Evolutionary conservation across 106 monocot species (phyloP).

Genomic region (Platanthera zijinensis): DNA sequence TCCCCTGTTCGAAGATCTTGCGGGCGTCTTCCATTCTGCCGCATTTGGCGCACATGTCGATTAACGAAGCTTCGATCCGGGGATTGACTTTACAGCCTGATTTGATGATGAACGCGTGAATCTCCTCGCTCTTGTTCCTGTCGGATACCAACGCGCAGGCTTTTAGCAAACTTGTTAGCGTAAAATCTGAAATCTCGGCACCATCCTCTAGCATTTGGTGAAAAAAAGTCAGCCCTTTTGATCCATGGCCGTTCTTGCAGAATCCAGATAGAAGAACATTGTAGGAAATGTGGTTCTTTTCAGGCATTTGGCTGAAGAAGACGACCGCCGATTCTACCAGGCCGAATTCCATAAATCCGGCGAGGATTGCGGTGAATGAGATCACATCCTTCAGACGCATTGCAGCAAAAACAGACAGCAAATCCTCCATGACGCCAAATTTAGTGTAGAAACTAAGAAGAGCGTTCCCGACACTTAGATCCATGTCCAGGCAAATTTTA

Average conservation of each 20-base stretch:
- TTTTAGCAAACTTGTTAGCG: slow-evolving; percentile 37
- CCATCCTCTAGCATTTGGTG: slow-evolving; percentile 38
- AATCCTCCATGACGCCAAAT: slow-evolving; percentile 44
- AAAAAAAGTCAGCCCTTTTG: slow-evolving; percentile 46
- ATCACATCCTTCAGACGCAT: slow-evolving; percentile 68
- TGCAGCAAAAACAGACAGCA: slow-evolving; percentile 41
- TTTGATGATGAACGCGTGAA: slow-evolving; percentile 73
- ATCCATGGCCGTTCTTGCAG: slow-evolving; percentile 50
- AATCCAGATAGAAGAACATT: slow-evolving; percentile 75
- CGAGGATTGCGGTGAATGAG: slow-evolving; percentile 70
- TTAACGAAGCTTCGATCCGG: slow-evolving; percentile 58
- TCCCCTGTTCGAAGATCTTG: slow-evolving; percentile 37
- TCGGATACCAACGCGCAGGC: slow-evolving; percentile 45
- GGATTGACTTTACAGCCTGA: slow-evolving; percentile 34
- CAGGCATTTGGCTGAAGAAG: slow-evolving; percentile 52
- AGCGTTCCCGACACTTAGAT: slow-evolving; percentile 63
- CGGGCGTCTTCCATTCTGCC: slow-evolving; percentile 49
- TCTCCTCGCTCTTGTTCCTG: slow-evolving; percentile 41
- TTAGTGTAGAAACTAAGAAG: slow-evolving; percentile 66
- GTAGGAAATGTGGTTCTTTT: slow-evolving; percentile 57
- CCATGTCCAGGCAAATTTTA: slow-evolving; percentile 68
- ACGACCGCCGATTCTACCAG: slow-evolving; percentile 46
- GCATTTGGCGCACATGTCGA: slow-evolving; percentile 78
- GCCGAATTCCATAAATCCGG: slow-evolving; percentile 69
- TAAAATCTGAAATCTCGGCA: slow-evolving; percentile 55